Evolutionary conservation across 371 early-diverging fungal genomes (phyloP).

Genomic region (Mucor piriformis): DNA sequence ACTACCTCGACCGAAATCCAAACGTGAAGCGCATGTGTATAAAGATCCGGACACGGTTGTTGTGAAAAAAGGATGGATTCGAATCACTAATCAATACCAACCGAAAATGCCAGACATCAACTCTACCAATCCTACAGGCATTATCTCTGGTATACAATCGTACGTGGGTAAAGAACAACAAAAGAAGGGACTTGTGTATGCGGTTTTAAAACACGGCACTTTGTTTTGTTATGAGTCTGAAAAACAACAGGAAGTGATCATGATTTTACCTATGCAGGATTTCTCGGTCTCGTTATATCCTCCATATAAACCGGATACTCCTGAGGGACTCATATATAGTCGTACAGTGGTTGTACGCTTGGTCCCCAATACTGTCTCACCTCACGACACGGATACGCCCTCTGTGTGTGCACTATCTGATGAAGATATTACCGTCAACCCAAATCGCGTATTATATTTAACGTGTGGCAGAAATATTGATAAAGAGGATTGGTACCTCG

Average conservation of each 20-base stretch:
- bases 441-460: conserved; percentile 37
- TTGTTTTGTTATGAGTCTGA: conserved; percentile 83
- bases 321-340: conserved; percentile 59
- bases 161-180: conserved; percentile 16
- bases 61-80: conserved; percentile 48
- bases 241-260: conserved; percentile 66
- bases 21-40: not conserved
- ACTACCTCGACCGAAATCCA: not conserved
- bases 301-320: conserved; percentile 23
- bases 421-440: conserved; percentile 19
- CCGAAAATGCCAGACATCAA: conserved; percentile 28
- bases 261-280: conserved; percentile 71
- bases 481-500: conserved; percentile 92
- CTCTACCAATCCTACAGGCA: conserved; percentile 1
- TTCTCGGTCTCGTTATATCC: conserved; percentile 73
- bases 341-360: conserved; percentile 58
- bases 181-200: conserved; percentile 56
- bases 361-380: conserved; percentile 19
- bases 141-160: conserved; percentile 33
- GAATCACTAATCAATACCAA: conserved; percentile 36
- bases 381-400: not conserved
- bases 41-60: conserved; percentile 15
- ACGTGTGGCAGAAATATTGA: conserved; percentile 64
- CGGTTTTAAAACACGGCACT: conserved; percentile 76
- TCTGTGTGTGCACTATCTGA: conserved; percentile 12